Evolutionary conservation across 1,284 basidiomycete species (phyloP).

Genomic region (Leccinum subrobustum): DNA sequence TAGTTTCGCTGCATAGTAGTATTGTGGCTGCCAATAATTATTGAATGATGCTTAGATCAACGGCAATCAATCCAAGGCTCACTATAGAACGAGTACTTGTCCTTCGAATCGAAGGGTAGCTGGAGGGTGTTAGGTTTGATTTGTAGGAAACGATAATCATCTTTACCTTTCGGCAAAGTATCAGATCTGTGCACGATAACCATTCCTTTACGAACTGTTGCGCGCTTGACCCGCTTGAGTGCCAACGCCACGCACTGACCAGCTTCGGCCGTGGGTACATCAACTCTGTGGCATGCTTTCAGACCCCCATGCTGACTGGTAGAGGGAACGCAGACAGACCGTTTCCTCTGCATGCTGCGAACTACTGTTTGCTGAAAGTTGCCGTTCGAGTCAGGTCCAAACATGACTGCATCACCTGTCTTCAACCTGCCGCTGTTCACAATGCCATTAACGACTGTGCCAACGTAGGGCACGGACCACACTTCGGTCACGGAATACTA

Average conservation of each 20-base stretch:
- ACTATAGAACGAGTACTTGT: constrained; percentile 83
- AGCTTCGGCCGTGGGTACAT: constrained; percentile 84
- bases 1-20: constrained; percentile 90
- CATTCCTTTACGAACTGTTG: constrained; percentile 92
- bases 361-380: constrained; percentile 82
- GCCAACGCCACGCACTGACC: constrained; percentile 96
- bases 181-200: constrained; percentile 84
- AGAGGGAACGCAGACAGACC: constrained; percentile 41
- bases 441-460: constrained; percentile 94
- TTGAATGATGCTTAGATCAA: constrained; percentile 18
- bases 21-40: constrained; percentile 65
- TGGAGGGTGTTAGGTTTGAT: constrained; percentile 28
- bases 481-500: constrained; percentile 83
- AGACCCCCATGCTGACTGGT: neutral
- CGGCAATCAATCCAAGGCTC: constrained; percentile 25
- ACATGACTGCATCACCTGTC: constrained; percentile 78
- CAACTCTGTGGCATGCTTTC: constrained; percentile 50
- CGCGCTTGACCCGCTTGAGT: constrained; percentile 84
- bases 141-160: neutral
- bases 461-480: constrained; percentile 92
- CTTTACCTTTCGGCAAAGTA: constrained; percentile 64
- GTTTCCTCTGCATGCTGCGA: constrained; percentile 93
- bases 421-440: constrained; percentile 77
- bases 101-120: constrained; percentile 81
- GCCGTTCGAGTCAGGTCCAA: constrained; percentile 94